Evolutionary conservation across 495 filamentous ascomycete species (phyloP), one percentile per base, ranked within the genome.

Genomic region (Neurospora sp.): DNA sequence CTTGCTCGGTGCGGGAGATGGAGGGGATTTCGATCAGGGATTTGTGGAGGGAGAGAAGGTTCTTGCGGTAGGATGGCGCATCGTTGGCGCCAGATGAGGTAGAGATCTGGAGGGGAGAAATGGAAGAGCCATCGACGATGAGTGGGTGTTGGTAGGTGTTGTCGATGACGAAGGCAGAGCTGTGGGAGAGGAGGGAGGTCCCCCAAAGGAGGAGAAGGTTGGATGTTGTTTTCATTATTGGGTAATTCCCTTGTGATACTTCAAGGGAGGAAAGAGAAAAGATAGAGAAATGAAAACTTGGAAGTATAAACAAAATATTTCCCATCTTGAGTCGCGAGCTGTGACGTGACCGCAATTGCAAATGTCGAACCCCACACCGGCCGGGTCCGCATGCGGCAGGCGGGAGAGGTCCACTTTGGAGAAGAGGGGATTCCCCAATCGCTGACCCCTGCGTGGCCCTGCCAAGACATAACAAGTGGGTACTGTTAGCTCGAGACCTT

Each of bases 31-130:
- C 83, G 45, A 97, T 87, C 8, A 99, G 89, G 31, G 87, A 83
- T 47, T 89, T 87, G 82, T 98, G 96, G 8, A 98, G 86, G 20
- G 87, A 85, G 70, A 97, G 88, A n/a, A 98, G 86, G 10, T 77
- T 68, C 9, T 75, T 70, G 69, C 85, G 82, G 73, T 85, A 85
- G 14, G 80, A 37, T 1, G 83, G 78, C 7, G 76, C 77, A 22
- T 31, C 6, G 42, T 42, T 42, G 38, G 18, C 16, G 4, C 0
- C 10, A 2, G 40, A 39, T 22, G 41, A 65, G 59, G 27, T 61
- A 35, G 59, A 38, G 6, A 59, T 59, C 20, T 59, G 20, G 47
- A 59, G 47, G 47, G 47, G 47, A 59, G 47, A 31, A 10, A 59
- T 59, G 22, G 47, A 53, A 14, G 53, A 4, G 14, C 4, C 53